Conservation (phyloP, 805 yeast genomes). For the Candida maris region DNA sequence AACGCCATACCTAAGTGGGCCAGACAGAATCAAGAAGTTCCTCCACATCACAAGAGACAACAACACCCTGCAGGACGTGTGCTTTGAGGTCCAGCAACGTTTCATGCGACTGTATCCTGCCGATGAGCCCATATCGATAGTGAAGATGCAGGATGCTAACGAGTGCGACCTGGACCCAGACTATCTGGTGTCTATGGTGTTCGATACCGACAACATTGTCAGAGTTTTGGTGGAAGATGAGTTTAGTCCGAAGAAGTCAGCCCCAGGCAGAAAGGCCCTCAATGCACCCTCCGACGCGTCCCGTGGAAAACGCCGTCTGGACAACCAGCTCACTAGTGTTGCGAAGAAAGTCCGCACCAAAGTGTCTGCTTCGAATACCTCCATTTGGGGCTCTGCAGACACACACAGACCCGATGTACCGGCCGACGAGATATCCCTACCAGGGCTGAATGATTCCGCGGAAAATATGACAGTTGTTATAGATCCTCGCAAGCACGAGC, state of each 20-base stretch:
- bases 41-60: conserved; percentile 56
- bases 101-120: conserved; percentile 64
- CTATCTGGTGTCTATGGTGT: conserved; percentile 60
- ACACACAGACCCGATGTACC: conserved; percentile 3
- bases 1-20: conserved; percentile 11
- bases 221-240: conserved; percentile 43
- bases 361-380: conserved; percentile 17
- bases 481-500: conserved; percentile 24
- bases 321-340: conserved; percentile 24
- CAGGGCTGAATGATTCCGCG: conserved; percentile 18
- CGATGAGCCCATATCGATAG: conserved; percentile 50
- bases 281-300: conserved; percentile 2
- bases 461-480: conserved; percentile 19
- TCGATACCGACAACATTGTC: conserved; percentile 46
- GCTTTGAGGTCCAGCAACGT: conserved; percentile 51
- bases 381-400: conserved; percentile 4
- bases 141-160: conserved; percentile 62
- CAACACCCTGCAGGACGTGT: conserved; percentile 44
- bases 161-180: conserved; percentile 81
- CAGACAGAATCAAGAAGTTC: conserved; percentile 40
- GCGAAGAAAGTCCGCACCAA: conserved; percentile 32
- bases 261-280: not conserved
- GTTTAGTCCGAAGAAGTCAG: conserved; percentile 16
- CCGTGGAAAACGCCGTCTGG: conserved; percentile 22
- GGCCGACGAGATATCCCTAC: conserved; percentile 15